Base-by-base conservation (phyloP, 495 filamentous ascomycete genomes). In the Cladorrhinum samala region DNA sequence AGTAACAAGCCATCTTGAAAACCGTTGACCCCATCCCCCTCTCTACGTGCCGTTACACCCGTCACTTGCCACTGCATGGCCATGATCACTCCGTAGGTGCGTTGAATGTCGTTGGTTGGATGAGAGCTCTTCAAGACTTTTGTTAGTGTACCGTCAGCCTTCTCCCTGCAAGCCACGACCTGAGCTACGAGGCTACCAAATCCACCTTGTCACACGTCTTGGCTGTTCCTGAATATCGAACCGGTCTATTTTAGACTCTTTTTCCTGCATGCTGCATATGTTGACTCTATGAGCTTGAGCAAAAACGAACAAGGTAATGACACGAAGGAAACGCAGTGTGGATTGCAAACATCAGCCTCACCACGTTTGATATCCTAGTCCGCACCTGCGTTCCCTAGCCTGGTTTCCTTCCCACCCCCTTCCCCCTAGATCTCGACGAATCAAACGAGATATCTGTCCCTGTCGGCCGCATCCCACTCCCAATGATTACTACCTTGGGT, bases 301-400 rank as follows among this genome's bases (percentile, higher is more conserved):
- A 56, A 40, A 47, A 60, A n/a, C n/a, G 43, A 53, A 47, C 37
- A 38, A 38, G 53, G 24, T 55, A 57, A 42, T 55, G 52, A 44
- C 57, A 60, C 55, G 54, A 49, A 45, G 48, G 50, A 55, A 53
- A 52, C 59, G 61, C 45, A 59, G 65, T 52, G 54, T 63, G 50
- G 23, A 36, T 24, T 14, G 43, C 43, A 57, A 52, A 54, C 42
- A 55, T 56, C 46, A 52, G 45, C 50, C 53, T 59, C 59, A 55
- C 57, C 62, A 51, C 38, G 30, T 21, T 40, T 19, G 36, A 52
- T 50, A 44, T 52, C 42, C 44, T 27, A 3, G 9, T 24, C 38
- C 45, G 27, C 3, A 42, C 37, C 37, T 17, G 25, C 37, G 6
- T 13, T 13, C 30, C 45, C 24, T 23, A 33, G 20, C 39, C 13